Evolutionary conservation across 2,329 filamentous ascomycete species (phyloP), one percentile per base, ranked within the genome.

Genomic region (Pyrenophora graminea): DNA sequence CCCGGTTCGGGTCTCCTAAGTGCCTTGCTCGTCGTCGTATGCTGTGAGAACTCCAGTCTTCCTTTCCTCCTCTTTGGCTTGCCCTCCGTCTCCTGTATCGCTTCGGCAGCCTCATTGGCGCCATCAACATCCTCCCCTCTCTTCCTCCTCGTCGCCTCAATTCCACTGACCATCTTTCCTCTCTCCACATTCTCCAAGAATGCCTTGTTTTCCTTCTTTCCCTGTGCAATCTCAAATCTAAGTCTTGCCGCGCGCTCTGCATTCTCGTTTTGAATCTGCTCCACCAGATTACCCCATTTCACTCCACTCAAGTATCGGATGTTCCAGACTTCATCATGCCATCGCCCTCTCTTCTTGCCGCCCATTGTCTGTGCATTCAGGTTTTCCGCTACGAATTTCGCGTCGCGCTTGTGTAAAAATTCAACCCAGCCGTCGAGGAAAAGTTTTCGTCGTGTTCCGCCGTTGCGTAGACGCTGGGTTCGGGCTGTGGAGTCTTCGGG

Each of bases 371-470:
- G 83, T 36, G 88, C 87, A 68, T 95, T 95, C 42, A 95, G 78
- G 21, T 88, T 80, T 60, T 90, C 87, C 42, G 86, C 89, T 0
- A 84, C 87, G n/a, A 83, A 78, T 71, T 92, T 91, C 31, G 90
- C 90, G 56, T 92, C 86, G 57, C 81, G 81, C 73, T 94, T 94
- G 56, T 82, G 80, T 31, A 85, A 73, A 64, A 93, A 95, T 71
- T 95, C 91, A 23, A 94, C 85, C 90, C 90, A 95, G 39, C 90
- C 91, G 72, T 95, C 91, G 3, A 85, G 87, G 74, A 85, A 94
- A n/a, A 83, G 83, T 53, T 85, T 83, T 74, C 91, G 91, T 77
- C 91, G 91, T 76, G 93, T 94, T 51, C 90, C 90, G 43, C 91
- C 90, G 43, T 80, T 82, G 47, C 82, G 82, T 10, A 91, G 80